Conservation (phyloP, 1,284 basidiomycete genomes). For the Sanghuangporus weigelae region DNA sequence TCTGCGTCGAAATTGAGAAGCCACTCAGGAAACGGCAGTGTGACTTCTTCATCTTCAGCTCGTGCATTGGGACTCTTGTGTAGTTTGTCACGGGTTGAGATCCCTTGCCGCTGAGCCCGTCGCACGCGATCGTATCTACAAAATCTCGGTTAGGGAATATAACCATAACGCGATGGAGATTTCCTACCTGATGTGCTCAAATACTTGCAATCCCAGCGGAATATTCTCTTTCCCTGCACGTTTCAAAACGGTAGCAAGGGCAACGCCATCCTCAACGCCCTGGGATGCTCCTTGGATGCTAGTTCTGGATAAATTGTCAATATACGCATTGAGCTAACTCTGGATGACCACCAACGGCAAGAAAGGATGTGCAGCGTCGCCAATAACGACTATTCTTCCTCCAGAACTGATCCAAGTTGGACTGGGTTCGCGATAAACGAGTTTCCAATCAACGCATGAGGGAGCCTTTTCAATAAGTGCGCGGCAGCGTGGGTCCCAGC, state of each 20-base stretch:
- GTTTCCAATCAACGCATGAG: constrained; percentile 22
- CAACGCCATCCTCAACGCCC: constrained; percentile 22
- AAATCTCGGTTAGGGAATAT: not conserved
- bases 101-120: constrained; percentile 19
- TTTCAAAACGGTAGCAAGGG: constrained; percentile 18
- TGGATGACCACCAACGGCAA: constrained; percentile 13
- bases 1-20: constrained; percentile 19
- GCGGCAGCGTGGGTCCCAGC: constrained; percentile 19
- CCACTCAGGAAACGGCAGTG: constrained; percentile 20
- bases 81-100: constrained; percentile 18
- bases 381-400: constrained; percentile 20
- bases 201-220: constrained; percentile 19
- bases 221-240: constrained; percentile 21
- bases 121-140: constrained; percentile 19
- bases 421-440: constrained; percentile 23
- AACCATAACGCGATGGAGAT: not conserved
- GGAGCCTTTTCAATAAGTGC: constrained; percentile 16
- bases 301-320: constrained; percentile 16
- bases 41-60: constrained; percentile 17
- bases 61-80: constrained; percentile 17
- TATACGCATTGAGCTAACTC: not conserved
- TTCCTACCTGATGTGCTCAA: constrained; percentile 20
- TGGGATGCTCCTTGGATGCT: constrained; percentile 23
- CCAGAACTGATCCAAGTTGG: constrained; percentile 20
- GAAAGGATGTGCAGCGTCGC: constrained; percentile 21